Conservation (phyloP, 139 green algal genomes). For the Chlamydomonas schloesseri region DNA sequence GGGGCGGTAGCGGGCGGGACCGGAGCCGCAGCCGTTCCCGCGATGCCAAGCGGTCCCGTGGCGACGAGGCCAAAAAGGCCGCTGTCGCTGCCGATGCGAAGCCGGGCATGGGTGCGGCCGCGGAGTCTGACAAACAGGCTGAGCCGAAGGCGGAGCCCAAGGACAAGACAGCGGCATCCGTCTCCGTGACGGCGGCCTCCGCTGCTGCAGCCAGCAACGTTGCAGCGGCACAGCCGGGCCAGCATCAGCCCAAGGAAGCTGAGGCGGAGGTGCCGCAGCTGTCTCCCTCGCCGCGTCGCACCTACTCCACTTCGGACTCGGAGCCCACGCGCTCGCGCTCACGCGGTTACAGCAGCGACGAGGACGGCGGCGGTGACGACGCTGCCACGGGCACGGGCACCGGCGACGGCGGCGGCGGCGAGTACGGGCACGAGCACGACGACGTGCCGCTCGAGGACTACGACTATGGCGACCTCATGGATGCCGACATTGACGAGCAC, state of each 20-base stretch:
- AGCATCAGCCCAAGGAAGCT: too few species aligned
- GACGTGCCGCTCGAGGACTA: conserved; percentile 12
- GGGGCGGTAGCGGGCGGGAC: not conserved
- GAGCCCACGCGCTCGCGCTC: conserved; percentile 37
- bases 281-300: conserved; percentile 6
- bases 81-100: not conserved
- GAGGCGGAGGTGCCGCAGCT: not conserved
- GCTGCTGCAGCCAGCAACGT: too few species aligned
- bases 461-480: conserved; percentile 13
- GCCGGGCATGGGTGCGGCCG: not conserved
- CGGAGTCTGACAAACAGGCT: not conserved
- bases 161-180: too few species aligned
- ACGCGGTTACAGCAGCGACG: conserved; percentile 37
- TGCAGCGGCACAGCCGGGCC: too few species aligned
- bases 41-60: not conserved
- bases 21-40: conserved; percentile 24
- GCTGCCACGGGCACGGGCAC: not conserved
- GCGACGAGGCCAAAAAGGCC: not conserved
- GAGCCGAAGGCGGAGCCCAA: not conserved
- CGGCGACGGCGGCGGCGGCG: not conserved
- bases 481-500: conserved; percentile 22
- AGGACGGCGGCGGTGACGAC: not conserved
- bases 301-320: conserved; percentile 25
- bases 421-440: conserved; percentile 2
- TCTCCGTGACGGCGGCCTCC: too few species aligned